A percentile compares a stretch with the other conserved stretches of the same genome.
phyloP scores from a whole-genome alignment of 2,329 filamentous ascomycete genomes.

The Chaetomiaceae sp. region DNA sequence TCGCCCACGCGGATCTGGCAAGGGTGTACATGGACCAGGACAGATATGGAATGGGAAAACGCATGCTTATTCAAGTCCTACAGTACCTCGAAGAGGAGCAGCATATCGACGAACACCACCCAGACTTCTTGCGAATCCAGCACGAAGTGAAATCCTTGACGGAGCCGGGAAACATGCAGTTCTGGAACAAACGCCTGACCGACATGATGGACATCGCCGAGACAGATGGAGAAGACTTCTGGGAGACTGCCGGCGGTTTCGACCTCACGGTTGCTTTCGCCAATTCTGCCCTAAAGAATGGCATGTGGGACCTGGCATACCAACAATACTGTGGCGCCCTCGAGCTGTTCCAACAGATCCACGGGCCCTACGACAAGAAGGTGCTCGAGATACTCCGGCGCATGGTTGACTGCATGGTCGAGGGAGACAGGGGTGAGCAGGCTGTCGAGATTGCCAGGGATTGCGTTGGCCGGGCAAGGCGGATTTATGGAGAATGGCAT shows the following conservation, averaged over 20 bases:
- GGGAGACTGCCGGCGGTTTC: background rate
- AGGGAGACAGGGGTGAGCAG: background rate
- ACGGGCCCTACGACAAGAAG: background rate
- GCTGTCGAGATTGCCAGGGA: background rate
- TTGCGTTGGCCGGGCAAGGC: background rate
- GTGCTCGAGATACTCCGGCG: background rate
- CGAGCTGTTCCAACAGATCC: background rate
- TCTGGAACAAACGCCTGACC: background rate
- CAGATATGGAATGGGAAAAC: background rate
- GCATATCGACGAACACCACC: background rate
- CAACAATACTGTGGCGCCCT: background rate
- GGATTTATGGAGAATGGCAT: conserved; percentile 8
- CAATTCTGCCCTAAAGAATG: background rate
- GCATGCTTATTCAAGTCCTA: background rate
- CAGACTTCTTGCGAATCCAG: background rate
- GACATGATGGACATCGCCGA: background rate
- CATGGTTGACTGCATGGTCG: conserved; percentile 9
- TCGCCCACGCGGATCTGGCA: conserved; percentile 1
- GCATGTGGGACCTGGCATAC: background rate
- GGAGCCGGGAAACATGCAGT: background rate
- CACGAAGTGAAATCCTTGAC: background rate
- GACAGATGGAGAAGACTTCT: background rate
- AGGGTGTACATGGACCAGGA: conserved; percentile 10
- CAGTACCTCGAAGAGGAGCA: background rate
- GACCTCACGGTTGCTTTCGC: background rate